Evolutionary conservation across 257 asterid species (phyloP), one percentile per base, ranked within the genome.

Genomic region (Ilex asprella): DNA sequence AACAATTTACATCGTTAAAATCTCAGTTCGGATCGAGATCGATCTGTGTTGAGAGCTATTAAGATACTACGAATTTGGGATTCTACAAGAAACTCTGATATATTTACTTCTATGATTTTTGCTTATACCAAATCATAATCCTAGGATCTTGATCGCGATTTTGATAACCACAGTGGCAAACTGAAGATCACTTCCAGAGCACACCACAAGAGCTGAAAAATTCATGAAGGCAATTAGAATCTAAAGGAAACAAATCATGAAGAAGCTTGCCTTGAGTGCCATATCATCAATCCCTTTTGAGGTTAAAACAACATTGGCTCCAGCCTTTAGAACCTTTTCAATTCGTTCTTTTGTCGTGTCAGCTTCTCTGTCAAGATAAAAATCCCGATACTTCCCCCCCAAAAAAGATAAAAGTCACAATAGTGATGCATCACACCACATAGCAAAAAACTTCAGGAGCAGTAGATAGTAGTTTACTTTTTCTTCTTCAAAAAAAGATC

Each of bases 261-360:
- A 70, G 39, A 54, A 47, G 30, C 78, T 75, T 82, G 74, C 99
- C 96, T 93, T 93, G 35, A 93, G 88, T 60, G 99, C 96, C 99
- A 89, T 93, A 82, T 93, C 97, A 73, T 93, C 99, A 75, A 93
- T 93, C 73, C 97, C 99, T 73, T 84, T 93, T 9, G 99, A 84
- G 61, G 99, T 93, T 71, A 93, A 73, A 65, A 93, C 67, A 9
- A 93, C 99, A 81, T 93, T 93, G 57, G 99, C 99, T 65, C 99
- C 97, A 39, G 99, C 95, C 76, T 83, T 89, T 31, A 89, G 91
- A 78, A 89, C 70, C 76, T 89, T 89, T 71, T 87, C 97, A 67
- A 93, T 93, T 30, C 99, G 87, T 67, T 89, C 99, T 68, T 93
- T 93, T 49, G 97, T 93, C 97, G 81, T 73, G 68, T 93, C 99